These are phyloP conservation scores for Candida sanyaensis DNA, from an alignment of 1,139 yeast genomes.

Conservation along the genomic window DNA sequence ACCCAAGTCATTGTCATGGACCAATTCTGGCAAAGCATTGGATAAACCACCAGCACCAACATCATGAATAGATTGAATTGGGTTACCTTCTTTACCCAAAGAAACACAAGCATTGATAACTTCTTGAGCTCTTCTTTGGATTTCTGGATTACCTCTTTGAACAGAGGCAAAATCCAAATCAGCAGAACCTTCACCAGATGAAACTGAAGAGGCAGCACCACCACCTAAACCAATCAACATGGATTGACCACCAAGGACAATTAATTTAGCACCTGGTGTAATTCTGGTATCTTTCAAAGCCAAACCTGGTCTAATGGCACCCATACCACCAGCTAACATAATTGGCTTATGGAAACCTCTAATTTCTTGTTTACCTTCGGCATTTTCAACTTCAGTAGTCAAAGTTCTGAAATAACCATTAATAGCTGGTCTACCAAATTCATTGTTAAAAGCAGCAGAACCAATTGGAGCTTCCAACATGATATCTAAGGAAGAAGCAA, in stretches of 20 bases:
- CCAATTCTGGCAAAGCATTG: slow-evolving; percentile 95
- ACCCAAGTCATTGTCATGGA: slow-evolving; percentile 95
- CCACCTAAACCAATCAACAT: slow-evolving; percentile 99
- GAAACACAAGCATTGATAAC: slow-evolving; percentile 94
- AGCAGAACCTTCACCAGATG: slow-evolving; percentile 96
- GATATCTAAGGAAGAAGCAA: slow-evolving; percentile 89
- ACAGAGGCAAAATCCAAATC: slow-evolving; percentile 98
- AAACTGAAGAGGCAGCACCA: slow-evolving; percentile 96
- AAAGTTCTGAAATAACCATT: slow-evolving; percentile 96
- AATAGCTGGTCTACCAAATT: slow-evolving; percentile 97
- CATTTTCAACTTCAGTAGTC: slow-evolving; percentile 72
- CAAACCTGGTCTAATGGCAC: slow-evolving; percentile 90
- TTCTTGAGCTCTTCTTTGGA: slow-evolving; percentile 98
- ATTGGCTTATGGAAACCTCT: slow-evolving; percentile 99
- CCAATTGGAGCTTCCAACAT: slow-evolving; percentile 98
- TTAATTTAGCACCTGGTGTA: slow-evolving; percentile 89
- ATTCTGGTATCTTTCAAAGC: slow-evolving; percentile 86
- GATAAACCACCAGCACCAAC: slow-evolving; percentile 99
- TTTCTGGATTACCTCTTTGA: slow-evolving; percentile 99
- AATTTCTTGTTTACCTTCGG: slow-evolving; percentile 65
- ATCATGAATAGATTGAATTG: slow-evolving; percentile 95
- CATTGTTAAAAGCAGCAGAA: slow-evolving; percentile 97
- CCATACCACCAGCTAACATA: slow-evolving; percentile 99
- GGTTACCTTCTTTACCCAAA: slow-evolving; percentile 68
- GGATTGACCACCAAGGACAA: slow-evolving; percentile 97